Evolutionary conservation across 2,329 filamentous ascomycete genomes (phyloP).

Genomic region (Aspergillus fijiensis): DNA sequence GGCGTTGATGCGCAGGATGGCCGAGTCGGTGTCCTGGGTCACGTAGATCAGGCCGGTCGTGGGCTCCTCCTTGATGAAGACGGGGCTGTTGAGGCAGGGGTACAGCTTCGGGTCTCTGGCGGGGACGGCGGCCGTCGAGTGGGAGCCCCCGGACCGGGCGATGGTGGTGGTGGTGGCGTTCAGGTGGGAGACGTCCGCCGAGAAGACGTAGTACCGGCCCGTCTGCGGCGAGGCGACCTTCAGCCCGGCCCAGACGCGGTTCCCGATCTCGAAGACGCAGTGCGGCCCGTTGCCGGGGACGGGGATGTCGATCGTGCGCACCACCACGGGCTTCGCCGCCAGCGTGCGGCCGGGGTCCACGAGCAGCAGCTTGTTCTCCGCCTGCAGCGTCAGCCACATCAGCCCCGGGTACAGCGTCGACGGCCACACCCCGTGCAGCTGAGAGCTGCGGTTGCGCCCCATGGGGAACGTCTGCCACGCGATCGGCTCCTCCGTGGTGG

Average conservation of each 20-base stretch:
- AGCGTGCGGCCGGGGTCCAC: constrained; percentile 3
- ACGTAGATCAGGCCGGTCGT: constrained; percentile 7
- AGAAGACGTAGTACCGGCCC: constrained; percentile 8
- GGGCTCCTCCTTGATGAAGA: constrained; percentile 8
- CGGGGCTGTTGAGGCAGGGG: constrained; percentile 7
- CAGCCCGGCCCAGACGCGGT: constrained; percentile 8
- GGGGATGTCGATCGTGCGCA: constrained; percentile 2
- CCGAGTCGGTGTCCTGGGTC: constrained; percentile 6
- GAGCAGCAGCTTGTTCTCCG: constrained; percentile 7
- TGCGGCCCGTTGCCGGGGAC: constrained; percentile 2
- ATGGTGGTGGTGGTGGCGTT: too few species aligned
- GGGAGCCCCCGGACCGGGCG: too few species aligned
- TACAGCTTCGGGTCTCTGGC: neutral
- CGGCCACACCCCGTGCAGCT: constrained; percentile 5
- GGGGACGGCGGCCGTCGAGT: neutral
- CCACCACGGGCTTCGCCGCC: neutral
- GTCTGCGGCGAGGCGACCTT: constrained; percentile 3
- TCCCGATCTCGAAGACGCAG: constrained; percentile 8
- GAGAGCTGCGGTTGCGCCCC: neutral
- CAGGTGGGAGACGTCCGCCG: neutral
- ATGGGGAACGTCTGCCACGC: constrained; percentile 7
- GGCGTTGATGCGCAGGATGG: constrained; percentile 6
- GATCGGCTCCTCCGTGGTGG: constrained; percentile 2
- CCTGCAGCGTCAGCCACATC: constrained; percentile 9
- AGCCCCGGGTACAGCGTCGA: constrained; percentile 3